These are phyloP conservation scores for Thelonectria discophora DNA, from an alignment of 2,329 filamentous ascomycete genomes.

Conservation along the genomic window DNA sequence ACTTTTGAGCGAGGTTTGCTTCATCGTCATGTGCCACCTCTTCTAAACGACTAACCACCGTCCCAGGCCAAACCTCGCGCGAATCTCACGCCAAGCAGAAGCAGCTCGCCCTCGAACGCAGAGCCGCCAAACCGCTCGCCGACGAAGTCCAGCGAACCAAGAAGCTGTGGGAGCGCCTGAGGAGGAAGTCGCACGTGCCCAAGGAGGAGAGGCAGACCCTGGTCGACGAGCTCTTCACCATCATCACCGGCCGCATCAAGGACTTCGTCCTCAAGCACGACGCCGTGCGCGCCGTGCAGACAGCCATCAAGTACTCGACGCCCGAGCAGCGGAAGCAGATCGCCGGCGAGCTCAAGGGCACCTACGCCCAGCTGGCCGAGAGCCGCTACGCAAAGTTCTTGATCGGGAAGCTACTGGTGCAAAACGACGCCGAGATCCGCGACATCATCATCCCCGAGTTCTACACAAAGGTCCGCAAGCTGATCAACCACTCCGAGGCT, in stretches of 20 bases:
- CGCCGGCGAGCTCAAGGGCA: conserved; percentile 83
- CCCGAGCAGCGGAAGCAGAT: conserved; percentile 86
- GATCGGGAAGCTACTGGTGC: conserved; percentile 94
- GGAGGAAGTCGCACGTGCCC: conserved; percentile 91
- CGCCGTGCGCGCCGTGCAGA: conserved; percentile 94
- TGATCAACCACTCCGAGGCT: conserved; percentile 96
- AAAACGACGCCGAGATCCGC: conserved; percentile 85
- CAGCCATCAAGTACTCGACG: conserved; percentile 94
- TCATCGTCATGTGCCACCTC: neutral
- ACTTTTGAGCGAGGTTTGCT: conserved; percentile 54
- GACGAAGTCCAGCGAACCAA: conserved; percentile 89
- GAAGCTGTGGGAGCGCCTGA: conserved; percentile 95
- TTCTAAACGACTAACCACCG: conserved; percentile 22
- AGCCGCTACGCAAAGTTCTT: conserved; percentile 98
- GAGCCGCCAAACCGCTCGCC: conserved; percentile 90
- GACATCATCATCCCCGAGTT: conserved; percentile 94
- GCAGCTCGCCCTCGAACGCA: conserved; percentile 85
- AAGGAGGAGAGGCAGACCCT: conserved; percentile 87
- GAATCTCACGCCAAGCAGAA: conserved; percentile 96
- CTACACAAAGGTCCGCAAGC: conserved; percentile 88
- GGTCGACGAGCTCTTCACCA: conserved; percentile 87
- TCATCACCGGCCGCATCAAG: conserved; percentile 89
- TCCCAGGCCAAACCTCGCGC: conserved; percentile 70
- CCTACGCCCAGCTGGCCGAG: conserved; percentile 86
- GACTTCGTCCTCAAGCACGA: conserved; percentile 99